Percentiles rank a stretch among this genome's conserved stretches.
phyloP scores from a whole-genome alignment of 2,329 filamentous ascomycete species.

The Colletotrichum sp. region DNA sequence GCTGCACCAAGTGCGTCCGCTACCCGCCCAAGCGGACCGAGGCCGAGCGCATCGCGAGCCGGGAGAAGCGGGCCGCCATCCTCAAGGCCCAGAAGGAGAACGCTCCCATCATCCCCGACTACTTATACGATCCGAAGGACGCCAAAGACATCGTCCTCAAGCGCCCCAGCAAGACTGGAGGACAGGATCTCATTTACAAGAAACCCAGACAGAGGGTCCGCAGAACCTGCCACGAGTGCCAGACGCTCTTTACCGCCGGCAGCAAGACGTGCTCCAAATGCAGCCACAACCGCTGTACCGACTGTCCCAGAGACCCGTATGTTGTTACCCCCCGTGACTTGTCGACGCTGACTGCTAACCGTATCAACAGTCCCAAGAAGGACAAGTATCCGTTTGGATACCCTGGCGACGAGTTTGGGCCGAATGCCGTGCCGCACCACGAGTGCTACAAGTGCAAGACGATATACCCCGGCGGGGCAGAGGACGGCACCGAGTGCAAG shows the following conservation, averaged over 20 bases:
- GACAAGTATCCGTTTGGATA: constrained; percentile 74
- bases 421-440: constrained; percentile 55
- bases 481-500: constrained; percentile 58
- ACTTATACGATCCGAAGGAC: constrained; percentile 43
- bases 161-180: constrained; percentile 67
- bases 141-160: constrained; percentile 59
- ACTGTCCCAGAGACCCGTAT: constrained; percentile 81
- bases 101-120: constrained; percentile 56
- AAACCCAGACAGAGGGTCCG: constrained; percentile 75
- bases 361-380: constrained; percentile 59
- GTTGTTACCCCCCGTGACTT: constrained; percentile 42
- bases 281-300: constrained; percentile 75
- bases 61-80: constrained; percentile 52
- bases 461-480: constrained; percentile 55
- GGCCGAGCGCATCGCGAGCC: constrained; percentile 56
- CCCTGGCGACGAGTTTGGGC: constrained; percentile 66
- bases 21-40: constrained; percentile 71
- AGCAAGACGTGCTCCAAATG: constrained; percentile 71
- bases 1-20: constrained; percentile 81
- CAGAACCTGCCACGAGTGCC: constrained; percentile 77
- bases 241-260: constrained; percentile 61
- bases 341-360: not conserved
- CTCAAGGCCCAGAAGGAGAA: constrained; percentile 63
- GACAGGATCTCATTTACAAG: constrained; percentile 74
- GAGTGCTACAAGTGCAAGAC: constrained; percentile 68